These are phyloP conservation scores for Solanum sejunctum DNA, from an alignment of 257 asterid genomes.

Conservation along the genomic window DNA sequence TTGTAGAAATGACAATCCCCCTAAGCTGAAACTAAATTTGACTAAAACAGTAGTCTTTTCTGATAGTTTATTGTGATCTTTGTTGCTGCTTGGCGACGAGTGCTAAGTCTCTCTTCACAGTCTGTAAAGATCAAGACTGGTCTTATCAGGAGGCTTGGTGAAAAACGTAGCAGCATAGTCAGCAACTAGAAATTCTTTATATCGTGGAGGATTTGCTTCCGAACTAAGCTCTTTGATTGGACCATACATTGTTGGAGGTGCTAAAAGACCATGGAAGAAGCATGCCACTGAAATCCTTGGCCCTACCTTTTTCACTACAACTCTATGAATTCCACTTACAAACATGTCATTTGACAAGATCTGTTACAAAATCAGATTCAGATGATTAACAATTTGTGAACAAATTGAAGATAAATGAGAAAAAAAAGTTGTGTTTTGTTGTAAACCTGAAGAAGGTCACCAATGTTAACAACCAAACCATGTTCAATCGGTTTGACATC, in stretches of 20 bases:
- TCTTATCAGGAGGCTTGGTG: constrained; percentile 20
- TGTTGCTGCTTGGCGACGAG: neutral
- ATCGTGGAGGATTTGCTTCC: constrained; percentile 15
- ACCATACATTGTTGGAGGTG: constrained; percentile 16
- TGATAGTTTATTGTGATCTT: neutral
- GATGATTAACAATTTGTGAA: neutral
- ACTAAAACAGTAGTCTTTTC: too few species aligned
- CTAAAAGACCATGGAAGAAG: constrained; percentile 25
- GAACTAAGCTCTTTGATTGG: constrained; percentile 46
- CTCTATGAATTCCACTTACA: constrained; percentile 51
- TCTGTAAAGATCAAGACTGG: constrained; percentile 42
- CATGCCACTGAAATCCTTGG: constrained; percentile 65
- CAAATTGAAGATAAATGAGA: neutral
- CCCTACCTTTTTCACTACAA: constrained; percentile 32
- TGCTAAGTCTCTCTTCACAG: neutral
- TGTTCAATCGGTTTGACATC: constrained; percentile 39
- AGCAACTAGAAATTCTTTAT: constrained; percentile 33
- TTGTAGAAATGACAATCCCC: too few species aligned
- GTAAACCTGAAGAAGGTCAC: constrained; percentile 61
- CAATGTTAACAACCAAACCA: constrained; percentile 47
- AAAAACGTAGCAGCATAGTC: constrained; percentile 31
- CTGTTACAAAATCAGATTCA: constrained; percentile 2
- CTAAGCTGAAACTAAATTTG: too few species aligned
- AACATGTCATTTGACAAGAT: constrained; percentile 50
- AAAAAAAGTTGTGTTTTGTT: neutral